These are phyloP conservation scores for Amanita thiersii DNA, from an alignment of 768 basidiomycete genomes.

Conservation along the genomic window DNA sequence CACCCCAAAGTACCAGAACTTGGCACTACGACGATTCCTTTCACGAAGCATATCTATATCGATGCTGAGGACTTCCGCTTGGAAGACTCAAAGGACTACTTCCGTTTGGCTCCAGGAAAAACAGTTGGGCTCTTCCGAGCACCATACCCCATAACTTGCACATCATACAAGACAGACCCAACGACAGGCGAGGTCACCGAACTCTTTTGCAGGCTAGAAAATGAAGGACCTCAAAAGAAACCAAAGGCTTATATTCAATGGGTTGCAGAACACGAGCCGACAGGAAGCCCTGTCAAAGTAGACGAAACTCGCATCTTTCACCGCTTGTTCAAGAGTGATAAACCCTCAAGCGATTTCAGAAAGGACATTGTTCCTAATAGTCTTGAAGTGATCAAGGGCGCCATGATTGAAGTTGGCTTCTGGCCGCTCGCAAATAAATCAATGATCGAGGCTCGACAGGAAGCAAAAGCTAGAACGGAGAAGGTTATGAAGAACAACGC, in stretches of 20 bases:
- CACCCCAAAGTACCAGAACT: constrained; percentile 91
- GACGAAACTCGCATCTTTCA: constrained; percentile 92
- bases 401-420: constrained; percentile 86
- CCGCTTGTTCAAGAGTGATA: constrained; percentile 89
- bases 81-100: constrained; percentile 90
- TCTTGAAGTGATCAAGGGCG: constrained; percentile 70
- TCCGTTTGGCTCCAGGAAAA: constrained; percentile 95
- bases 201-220: constrained; percentile 73
- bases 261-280: constrained; percentile 79
- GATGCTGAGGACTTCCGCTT: constrained; percentile 90
- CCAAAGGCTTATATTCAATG: constrained; percentile 95
- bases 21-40: constrained; percentile 74
- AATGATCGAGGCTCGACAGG: constrained; percentile 55
- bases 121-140: constrained; percentile 95
- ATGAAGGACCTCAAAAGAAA: constrained; percentile 58
- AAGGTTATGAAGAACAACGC: constrained; percentile 41
- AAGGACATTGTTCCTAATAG: constrained; percentile 79
- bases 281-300: constrained; percentile 75
- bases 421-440: constrained; percentile 71
- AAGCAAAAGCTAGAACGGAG: constrained; percentile 54
- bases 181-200: constrained; percentile 67
- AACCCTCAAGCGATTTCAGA: constrained; percentile 77
- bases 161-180: constrained; percentile 76
- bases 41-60: constrained; percentile 87
- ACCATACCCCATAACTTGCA: constrained; percentile 87